phyloP scores from a whole-genome alignment of 306 rosid species.

The Oemleria cerasiformis region DNA sequence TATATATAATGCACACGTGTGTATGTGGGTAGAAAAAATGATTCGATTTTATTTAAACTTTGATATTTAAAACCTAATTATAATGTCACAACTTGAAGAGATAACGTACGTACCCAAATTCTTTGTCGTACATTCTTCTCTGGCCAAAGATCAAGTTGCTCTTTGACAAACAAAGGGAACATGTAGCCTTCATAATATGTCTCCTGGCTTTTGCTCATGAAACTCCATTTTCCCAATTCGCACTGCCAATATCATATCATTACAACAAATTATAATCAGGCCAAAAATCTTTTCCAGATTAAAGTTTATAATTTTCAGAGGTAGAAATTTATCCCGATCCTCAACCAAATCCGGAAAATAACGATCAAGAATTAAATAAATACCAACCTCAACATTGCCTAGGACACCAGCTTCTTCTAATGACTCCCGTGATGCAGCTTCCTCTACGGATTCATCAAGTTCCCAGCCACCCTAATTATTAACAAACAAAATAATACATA shows the following conservation, averaged over 20 bases:
- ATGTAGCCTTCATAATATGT: slow-evolving; percentile 87
- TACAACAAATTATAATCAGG: not conserved
- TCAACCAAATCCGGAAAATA: not conserved
- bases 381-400: slow-evolving; percentile 73
- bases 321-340: not conserved
- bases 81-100: no score
- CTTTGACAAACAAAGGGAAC: slow-evolving; percentile 84
- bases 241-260: slow-evolving; percentile 34
- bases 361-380: not conserved
- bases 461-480: slow-evolving; percentile 94
- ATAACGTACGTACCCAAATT: slow-evolving; percentile 57
- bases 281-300: not conserved
- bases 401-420: slow-evolving; percentile 93
- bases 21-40: no score
- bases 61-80: no score
- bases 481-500: not conserved
- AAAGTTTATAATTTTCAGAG: not conserved
- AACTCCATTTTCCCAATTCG: slow-evolving; percentile 86
- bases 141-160: slow-evolving; percentile 91
- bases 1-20: no score
- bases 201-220: slow-evolving; percentile 82
- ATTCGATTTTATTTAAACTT: no score
- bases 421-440: slow-evolving; percentile 90
- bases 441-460: slow-evolving; percentile 87
- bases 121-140: slow-evolving; percentile 69